Conservation (phyloP, 768 basidiomycete genomes). For the Rhodotorula graminis region DNA sequence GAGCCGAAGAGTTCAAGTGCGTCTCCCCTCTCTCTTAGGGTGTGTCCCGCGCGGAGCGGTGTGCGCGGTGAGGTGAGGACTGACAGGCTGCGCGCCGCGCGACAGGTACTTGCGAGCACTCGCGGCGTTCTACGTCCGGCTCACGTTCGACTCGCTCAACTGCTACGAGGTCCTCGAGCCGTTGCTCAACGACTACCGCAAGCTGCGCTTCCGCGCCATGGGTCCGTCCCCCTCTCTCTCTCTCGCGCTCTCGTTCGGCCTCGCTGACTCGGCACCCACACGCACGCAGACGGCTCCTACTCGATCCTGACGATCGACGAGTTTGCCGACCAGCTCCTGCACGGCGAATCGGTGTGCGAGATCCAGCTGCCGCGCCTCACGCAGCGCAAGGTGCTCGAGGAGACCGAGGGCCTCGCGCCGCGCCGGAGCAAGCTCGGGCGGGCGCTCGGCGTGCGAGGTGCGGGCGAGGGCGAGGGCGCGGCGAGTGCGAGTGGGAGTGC, state of each 20-base stretch:
- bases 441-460: constrained; percentile 57
- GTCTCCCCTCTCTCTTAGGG: constrained; percentile 46
- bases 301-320: constrained; percentile 83
- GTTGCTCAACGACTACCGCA: constrained; percentile 85
- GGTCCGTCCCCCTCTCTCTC: constrained; percentile 52
- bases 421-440: constrained; percentile 80
- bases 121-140: constrained; percentile 86
- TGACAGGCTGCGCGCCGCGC: too few relatives aligned
- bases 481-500: constrained; percentile 41
- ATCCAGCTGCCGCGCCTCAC: constrained; percentile 86
- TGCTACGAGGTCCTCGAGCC: constrained; percentile 93
- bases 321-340: constrained; percentile 75
- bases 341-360: constrained; percentile 90
- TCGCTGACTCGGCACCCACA: too few relatives aligned
- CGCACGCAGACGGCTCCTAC: constrained; percentile 65
- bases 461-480: constrained; percentile 42
- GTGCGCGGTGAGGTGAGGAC: too few relatives aligned
- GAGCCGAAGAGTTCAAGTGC: constrained; percentile 97
- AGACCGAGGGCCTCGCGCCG: constrained; percentile 80
- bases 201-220: constrained; percentile 73
- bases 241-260: neutral
- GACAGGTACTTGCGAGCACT: constrained; percentile 84
- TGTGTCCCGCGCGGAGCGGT: too few relatives aligned
- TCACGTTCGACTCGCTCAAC: constrained; percentile 85
- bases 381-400: constrained; percentile 81